Conservation (phyloP, 1,139 yeast species). For the Lodderomyces orthopsilosis region DNA sequence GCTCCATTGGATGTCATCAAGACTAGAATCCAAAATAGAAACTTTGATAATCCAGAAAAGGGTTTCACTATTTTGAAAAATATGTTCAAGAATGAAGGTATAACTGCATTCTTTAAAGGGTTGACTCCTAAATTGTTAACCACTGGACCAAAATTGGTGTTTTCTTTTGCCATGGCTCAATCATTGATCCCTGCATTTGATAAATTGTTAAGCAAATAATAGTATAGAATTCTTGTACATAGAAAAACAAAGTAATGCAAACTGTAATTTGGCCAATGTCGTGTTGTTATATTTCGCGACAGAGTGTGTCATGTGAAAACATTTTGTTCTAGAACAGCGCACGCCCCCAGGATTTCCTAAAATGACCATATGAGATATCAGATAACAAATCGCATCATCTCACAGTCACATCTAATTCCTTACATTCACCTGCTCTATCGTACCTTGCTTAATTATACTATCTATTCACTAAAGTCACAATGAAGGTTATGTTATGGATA, state of each 20-base stretch:
- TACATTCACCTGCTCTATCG: background rate
- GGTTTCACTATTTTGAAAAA: slow-evolving; percentile 91
- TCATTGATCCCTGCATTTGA: slow-evolving; percentile 95
- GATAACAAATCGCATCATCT: background rate
- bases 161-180: slow-evolving; percentile 95
- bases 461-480: slow-evolving; percentile 11
- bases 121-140: slow-evolving; percentile 94
- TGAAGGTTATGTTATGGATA: slow-evolving; percentile 35
- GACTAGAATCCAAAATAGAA: slow-evolving; percentile 96
- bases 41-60: slow-evolving; percentile 92
- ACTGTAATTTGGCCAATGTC: too few species aligned
- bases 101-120: slow-evolving; percentile 93
- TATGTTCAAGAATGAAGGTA: slow-evolving; percentile 87
- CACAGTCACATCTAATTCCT: too few species aligned
- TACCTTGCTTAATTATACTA: background rate
- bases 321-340: background rate
- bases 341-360: background rate
- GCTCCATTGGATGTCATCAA: slow-evolving; percentile 98
- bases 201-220: slow-evolving; percentile 40
- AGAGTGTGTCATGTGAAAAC: too few species aligned
- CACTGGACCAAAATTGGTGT: slow-evolving; percentile 97
- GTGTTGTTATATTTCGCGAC: too few species aligned
- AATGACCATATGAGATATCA: background rate
- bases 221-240: slow-evolving; percentile 15
- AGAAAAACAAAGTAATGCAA: slow-evolving; percentile 4